These are phyloP conservation scores for Trichomonas tenax DNA, from an alignment of 208 protist genomes.

Conservation along the genomic window DNA sequence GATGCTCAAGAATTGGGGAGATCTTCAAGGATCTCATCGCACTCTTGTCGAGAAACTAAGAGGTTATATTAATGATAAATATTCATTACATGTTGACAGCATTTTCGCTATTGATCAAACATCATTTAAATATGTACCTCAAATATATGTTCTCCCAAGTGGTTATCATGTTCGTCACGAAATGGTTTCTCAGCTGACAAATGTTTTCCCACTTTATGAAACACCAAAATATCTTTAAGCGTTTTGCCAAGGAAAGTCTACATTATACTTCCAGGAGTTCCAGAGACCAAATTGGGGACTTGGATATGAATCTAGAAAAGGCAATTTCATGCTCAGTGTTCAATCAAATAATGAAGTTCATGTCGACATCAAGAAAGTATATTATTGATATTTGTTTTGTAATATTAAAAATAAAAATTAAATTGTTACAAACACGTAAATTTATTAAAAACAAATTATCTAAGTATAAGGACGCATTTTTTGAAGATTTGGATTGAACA, in stretches of 20 bases:
- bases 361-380: not conserved
- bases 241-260: not conserved
- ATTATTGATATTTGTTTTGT: too few species aligned
- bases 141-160: not conserved
- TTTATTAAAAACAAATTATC: too few species aligned
- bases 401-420: too few species aligned
- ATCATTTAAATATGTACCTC: not conserved
- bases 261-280: not conserved
- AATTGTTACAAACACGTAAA: too few species aligned
- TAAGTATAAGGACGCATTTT: not conserved
- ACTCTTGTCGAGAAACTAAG: not conserved
- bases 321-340: not conserved
- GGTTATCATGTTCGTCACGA: not conserved
- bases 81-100: not conserved
- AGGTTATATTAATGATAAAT: not conserved
- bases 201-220: not conserved
- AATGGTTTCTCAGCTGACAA: not conserved
- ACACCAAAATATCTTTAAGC: not conserved
- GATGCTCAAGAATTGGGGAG: not conserved
- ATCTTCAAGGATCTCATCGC: not conserved
- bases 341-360: not conserved
- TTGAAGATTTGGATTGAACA: not conserved
- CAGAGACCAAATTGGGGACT: not conserved
- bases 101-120: not conserved
- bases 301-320: not conserved